These are phyloP conservation scores for Gentiana macrophylla DNA, from an alignment of 257 asterid genomes.

Conservation along the genomic window DNA sequence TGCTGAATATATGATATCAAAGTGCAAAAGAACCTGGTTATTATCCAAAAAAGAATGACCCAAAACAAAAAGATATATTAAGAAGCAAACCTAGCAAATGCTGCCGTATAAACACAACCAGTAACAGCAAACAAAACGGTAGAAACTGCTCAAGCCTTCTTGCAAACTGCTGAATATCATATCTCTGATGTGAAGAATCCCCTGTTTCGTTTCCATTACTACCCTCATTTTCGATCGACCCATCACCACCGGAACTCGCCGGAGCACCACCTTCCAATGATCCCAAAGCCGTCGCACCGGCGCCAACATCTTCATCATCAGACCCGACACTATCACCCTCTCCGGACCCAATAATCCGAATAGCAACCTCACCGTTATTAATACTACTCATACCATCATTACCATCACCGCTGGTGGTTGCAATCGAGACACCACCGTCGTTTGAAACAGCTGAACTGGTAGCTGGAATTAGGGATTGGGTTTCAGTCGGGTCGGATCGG, in stretches of 20 bases:
- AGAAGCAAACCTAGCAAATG: slow-evolving; percentile 71
- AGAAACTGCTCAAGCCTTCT: slow-evolving; percentile 86
- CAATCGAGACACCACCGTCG: slow-evolving; percentile 4
- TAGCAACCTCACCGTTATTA: slow-evolving; percentile 60
- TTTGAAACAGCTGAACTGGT: slow-evolving; percentile 2
- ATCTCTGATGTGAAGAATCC: slow-evolving; percentile 49
- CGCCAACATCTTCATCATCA: slow-evolving; percentile 25
- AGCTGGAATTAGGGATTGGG: slow-evolving; percentile 24
- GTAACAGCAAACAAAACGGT: slow-evolving; percentile 66
- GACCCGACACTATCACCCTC: slow-evolving; percentile 16
- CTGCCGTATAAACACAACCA: slow-evolving; percentile 85
- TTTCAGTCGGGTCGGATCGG: slow-evolving; percentile 50
- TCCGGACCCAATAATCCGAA: slow-evolving; percentile 47
- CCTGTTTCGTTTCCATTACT: slow-evolving; percentile 11
- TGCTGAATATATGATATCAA: too few species aligned
- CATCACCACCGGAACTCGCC: slow-evolving; percentile 10
- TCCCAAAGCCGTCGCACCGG: slow-evolving; percentile 1
- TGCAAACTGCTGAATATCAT: slow-evolving; percentile 73
- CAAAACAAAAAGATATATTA: background rate
- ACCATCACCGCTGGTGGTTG: background rate
- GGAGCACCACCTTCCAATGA: slow-evolving; percentile 14
- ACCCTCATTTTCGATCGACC: slow-evolving; percentile 4
- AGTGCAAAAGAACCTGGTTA: too few species aligned
- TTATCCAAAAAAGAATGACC: background rate
- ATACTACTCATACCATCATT: slow-evolving; percentile 10